phyloP scores from a whole-genome alignment of 768 basidiomycete genomes.

The Macrolepiota albuminosa region DNA sequence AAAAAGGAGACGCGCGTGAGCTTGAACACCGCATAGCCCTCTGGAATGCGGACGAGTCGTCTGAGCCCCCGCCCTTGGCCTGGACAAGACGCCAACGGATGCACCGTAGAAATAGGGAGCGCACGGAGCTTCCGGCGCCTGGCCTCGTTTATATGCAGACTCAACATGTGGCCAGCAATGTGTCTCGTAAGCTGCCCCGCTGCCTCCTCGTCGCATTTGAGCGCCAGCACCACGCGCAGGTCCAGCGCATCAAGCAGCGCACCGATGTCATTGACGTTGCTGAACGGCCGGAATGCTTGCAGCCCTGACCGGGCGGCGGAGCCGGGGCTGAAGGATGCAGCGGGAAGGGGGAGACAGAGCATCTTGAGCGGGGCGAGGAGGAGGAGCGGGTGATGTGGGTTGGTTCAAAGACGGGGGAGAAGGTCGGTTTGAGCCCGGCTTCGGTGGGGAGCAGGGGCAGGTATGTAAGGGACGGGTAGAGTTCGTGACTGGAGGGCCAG shows the following conservation, averaged over 20 bases:
- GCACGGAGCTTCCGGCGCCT: conserved; percentile 5
- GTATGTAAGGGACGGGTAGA: conserved; percentile 19
- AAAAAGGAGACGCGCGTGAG: no score
- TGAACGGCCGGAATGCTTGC: conserved; percentile 14
- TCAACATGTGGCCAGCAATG: no score
- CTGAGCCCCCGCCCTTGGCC: neutral
- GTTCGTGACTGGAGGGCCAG: conserved; percentile 14
- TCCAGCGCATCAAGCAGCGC: conserved; percentile 25
- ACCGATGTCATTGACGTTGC: conserved; percentile 21
- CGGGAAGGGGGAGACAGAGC: conserved; percentile 30
- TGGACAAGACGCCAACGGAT: neutral
- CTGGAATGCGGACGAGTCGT: conserved; percentile 2
- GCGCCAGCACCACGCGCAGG: neutral
- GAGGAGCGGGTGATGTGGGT: conserved; percentile 16
- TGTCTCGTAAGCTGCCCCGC: no score
- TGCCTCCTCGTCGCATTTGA: neutral
- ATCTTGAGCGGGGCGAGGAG: conserved; percentile 16
- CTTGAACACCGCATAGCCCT: conserved; percentile 8
- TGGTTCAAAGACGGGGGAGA: conserved; percentile 23
- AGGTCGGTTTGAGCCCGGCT: conserved; percentile 21
- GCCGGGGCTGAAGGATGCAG: conserved; percentile 17
- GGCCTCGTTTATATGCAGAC: no score
- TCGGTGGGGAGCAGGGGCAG: conserved; percentile 30
- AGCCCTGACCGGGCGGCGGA: conserved; percentile 17
- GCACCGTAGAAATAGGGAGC: conserved; percentile 4